These are phyloP conservation scores for Strobilomyces confusus DNA, from an alignment of 768 basidiomycete genomes.

Conservation along the genomic window DNA sequence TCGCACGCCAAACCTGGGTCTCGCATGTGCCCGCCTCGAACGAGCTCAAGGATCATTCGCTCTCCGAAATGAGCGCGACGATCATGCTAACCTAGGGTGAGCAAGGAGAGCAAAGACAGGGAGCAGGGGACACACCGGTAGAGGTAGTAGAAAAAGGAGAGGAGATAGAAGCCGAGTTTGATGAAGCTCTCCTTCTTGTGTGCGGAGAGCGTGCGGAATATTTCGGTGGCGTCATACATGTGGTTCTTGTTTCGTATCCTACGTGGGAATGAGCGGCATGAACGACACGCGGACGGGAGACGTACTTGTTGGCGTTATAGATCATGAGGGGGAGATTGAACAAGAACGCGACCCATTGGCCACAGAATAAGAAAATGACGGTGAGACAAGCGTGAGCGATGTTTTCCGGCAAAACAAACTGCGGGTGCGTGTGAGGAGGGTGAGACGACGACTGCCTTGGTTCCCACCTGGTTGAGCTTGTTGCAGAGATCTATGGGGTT, in stretches of 20 bases:
- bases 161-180: constrained; percentile 90
- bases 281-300: constrained; percentile 8
- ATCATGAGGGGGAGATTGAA: constrained; percentile 85
- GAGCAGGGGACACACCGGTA: constrained; percentile 58
- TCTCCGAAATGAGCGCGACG: constrained; percentile 78
- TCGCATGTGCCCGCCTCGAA: neutral
- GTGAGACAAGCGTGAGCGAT: constrained; percentile 91
- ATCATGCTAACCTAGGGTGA: constrained; percentile 63
- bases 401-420: constrained; percentile 99
- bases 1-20: neutral
- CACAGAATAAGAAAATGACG: constrained; percentile 84
- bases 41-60: constrained; percentile 40
- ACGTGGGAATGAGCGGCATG: neutral
- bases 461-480: constrained; percentile 87
- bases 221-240: constrained; percentile 99
- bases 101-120: neutral
- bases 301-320: constrained; percentile 94
- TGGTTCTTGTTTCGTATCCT: constrained; percentile 88
- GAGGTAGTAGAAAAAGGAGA: constrained; percentile 90
- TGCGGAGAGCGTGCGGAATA: constrained; percentile 87
- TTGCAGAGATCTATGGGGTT: constrained; percentile 99
- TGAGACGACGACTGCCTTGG: neutral
- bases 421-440: constrained; percentile 2
- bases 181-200: constrained; percentile 98
- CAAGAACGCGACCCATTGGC: constrained; percentile 92